Evolutionary conservation across 208 protist genomes (phyloP), one percentile per base, ranked within the genome.

Genomic region (Trypanosoma cruzi): DNA sequence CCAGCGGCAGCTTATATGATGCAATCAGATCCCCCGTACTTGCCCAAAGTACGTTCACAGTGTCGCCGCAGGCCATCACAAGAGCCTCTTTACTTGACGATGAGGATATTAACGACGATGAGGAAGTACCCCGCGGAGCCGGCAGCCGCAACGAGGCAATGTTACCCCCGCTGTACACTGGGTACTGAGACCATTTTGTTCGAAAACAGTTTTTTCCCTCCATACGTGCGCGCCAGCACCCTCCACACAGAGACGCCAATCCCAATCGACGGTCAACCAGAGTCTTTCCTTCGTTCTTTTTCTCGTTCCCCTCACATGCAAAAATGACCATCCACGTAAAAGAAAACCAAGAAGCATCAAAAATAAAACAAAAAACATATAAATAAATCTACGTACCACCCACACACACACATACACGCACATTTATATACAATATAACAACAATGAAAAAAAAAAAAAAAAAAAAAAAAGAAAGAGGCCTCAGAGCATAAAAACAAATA

Each of bases 191-290:
- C 89, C 92, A 94, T 24, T 70, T 71, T 49, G 83, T 92, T 37
- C 88, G 82, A 68, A 96, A 96, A 67, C 86, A 94, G 64, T 94
- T 96, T 56, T 92, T 93, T 14, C 92, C 92, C 58, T 94, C 86
- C 87, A 96, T 96, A 18, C 46, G 49, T 18, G n/a, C 13, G 3
- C 14, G 18, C 44, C 36, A 18, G 8, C 11, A 22, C 5, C n/a
- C 29, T 18, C 22, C 28, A 60, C 16, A 63, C 11, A 54, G 31
- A 53, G 34, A 24, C 4, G 36, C 58, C 8, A 28, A 64, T 4
- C 31, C n/a, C 7, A 11, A 26, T 20, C 26, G 52, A 68, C 40
- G 37, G 61, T 5, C 4, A 67, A 61, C 14, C 34, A 56, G 57
- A 71, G 8, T 44, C 40, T 11, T 14, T 44, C 40, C 8, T 44